Base-by-base conservation (phyloP, 1,139 yeast genomes). In the Meyerozyma carpophila region DNA sequence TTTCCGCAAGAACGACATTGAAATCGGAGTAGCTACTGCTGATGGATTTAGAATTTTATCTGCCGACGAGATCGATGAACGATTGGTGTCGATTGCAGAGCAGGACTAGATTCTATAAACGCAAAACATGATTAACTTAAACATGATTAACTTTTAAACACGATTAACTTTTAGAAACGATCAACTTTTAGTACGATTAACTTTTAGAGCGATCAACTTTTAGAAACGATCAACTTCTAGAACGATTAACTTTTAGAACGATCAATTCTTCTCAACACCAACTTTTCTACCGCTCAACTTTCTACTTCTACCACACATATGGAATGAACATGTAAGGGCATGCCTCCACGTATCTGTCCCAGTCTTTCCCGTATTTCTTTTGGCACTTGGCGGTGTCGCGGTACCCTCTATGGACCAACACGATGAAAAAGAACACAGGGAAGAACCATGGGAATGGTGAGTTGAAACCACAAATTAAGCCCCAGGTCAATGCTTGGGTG, bases 371-470 rank as follows among this genome's bases (percentile, higher is more conserved):
- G 59, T 93, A 93, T 71, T 93, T 93, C 63, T 69, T 76, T 54
- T 74, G 77, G 65, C 97, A 89, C 66, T 93, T 89, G 53, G 81
- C 77, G 52, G 82, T 79, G 68, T 93, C 98, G 68, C 98, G 84
- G 51, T 71, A 63, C 32, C 95, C 90, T 66, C 98, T 84, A 66
- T 93, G 98, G 42, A 84, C 66, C 62, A 93, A 79, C 50, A 90
- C 96, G 55, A 84, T 71, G 50, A 90, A 79, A 79, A 90, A 93
- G 72, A 93, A 93, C 32, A 75, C 69, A 2, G 98, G 98, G 80
- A 86, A 93, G 68, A 93, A 93, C 93, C 96, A 93, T 39, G 97
- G 96, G 72, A 93, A 80, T 42, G 93, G 88, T 5, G 96, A 86
- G 36, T 72, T 74, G 63, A 83, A 81, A 1, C 98, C 98, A 65